phyloP scores from a whole-genome alignment of 2,329 filamentous ascomycete genomes.

The Fusarium papillatum region DNA sequence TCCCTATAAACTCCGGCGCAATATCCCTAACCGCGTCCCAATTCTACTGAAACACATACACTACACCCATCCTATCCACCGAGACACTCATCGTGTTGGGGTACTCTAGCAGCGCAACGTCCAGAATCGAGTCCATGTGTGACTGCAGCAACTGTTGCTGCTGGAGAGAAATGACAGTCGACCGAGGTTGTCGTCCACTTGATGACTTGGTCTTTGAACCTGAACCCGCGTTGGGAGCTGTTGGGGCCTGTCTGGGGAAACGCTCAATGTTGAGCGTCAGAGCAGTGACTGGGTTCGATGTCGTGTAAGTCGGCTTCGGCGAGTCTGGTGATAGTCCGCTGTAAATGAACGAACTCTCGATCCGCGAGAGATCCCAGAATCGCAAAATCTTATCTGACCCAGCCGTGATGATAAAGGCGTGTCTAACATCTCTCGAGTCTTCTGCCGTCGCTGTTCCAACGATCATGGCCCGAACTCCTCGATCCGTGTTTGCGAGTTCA shows the following conservation, averaged over 20 bases:
- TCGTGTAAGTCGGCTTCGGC: conserved; percentile 79
- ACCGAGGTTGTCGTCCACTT: conserved; percentile 70
- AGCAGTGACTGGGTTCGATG: conserved; percentile 71
- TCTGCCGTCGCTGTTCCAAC: conserved; percentile 80
- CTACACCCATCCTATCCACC: conserved; percentile 88
- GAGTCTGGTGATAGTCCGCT: conserved; percentile 83
- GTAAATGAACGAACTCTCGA: conserved; percentile 84
- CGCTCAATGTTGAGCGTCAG: conserved; percentile 78
- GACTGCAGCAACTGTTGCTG: conserved; percentile 89
- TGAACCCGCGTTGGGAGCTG: conserved; percentile 47
- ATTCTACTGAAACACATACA: conserved; percentile 82
- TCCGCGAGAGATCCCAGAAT: conserved; percentile 90
- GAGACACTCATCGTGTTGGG: conserved; percentile 96
- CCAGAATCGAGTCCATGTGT: conserved; percentile 89
- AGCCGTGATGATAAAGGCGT: conserved; percentile 88
- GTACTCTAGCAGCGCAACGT: conserved; percentile 88
- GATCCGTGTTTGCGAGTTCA: conserved; percentile 67
- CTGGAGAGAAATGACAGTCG: conserved; percentile 88
- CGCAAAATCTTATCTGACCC: conserved; percentile 92
- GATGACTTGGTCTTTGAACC: conserved; percentile 48
- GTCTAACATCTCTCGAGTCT: conserved; percentile 79
- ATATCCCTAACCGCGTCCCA: conserved; percentile 11
- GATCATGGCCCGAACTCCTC: conserved; percentile 81
- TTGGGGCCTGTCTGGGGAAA: conserved; percentile 56
- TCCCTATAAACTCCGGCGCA: conserved; percentile 13